Evolutionary conservation across 345 rosid genomes (phyloP).

Genomic region (Moricandia moricandioides): DNA sequence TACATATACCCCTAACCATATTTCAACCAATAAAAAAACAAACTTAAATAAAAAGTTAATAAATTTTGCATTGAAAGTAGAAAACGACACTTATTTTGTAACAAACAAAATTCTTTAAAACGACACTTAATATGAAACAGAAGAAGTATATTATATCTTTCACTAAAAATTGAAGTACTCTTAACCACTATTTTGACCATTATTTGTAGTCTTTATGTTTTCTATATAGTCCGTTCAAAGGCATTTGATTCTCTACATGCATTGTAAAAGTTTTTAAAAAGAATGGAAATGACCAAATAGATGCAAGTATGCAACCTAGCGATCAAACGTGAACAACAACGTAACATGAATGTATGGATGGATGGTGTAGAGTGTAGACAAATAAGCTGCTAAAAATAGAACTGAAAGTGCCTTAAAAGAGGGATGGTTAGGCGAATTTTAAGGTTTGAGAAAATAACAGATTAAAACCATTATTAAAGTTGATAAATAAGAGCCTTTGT

Average conservation of each 20-base stretch:
- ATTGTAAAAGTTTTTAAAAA: not conserved
- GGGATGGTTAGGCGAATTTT: slow-evolving; percentile 28
- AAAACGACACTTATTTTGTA: too few relatives aligned
- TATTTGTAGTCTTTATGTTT: not conserved
- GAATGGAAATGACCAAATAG: not conserved
- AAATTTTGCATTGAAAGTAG: too few relatives aligned
- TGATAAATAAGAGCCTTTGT: slow-evolving; percentile 6
- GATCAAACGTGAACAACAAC: not conserved
- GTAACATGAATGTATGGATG: slow-evolving; percentile 3
- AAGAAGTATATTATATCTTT: too few relatives aligned
- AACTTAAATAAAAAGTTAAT: too few relatives aligned
- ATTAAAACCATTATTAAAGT: slow-evolving; percentile 6
- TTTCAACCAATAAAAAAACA: too few relatives aligned
- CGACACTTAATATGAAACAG: too few relatives aligned
- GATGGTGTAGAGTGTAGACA: not conserved
- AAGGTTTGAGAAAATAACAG: slow-evolving; percentile 7
- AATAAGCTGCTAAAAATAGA: slow-evolving; percentile 25
- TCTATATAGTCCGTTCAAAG: not conserved
- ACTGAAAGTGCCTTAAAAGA: not conserved
- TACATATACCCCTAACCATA: too few relatives aligned
- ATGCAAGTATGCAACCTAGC: not conserved
- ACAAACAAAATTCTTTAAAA: too few relatives aligned
- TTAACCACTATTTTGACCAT: not conserved
- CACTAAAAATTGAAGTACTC: not conserved
- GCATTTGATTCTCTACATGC: not conserved